Percentiles rank a stretch among this genome's conserved stretches.
These are phyloP conservation scores for Aspergillus chevalieri DNA, from an alignment of 2,329 filamentous ascomycete genomes.

Conservation along the genomic window DNA sequence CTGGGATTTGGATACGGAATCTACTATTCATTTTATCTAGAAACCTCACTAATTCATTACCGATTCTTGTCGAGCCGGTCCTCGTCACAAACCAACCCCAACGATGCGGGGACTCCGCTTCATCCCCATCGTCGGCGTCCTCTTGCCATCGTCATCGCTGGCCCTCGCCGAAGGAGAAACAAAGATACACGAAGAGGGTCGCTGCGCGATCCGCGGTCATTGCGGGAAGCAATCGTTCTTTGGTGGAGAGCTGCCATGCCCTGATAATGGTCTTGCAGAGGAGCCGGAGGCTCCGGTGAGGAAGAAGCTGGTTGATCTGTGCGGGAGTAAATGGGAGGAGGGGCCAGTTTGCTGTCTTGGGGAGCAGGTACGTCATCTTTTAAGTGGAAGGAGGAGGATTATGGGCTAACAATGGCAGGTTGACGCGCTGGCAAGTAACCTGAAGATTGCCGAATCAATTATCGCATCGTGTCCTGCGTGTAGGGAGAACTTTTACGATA, in stretches of 20 bases:
- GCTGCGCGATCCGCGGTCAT: conserved; percentile 84
- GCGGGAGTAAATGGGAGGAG: conserved; percentile 78
- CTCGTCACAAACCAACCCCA: conserved; percentile 3
- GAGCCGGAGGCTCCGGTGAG: conserved; percentile 66
- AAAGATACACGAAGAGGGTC: conserved; percentile 70
- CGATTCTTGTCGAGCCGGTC: not conserved
- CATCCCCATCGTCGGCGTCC: conserved; percentile 20
- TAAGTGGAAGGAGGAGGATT: not conserved
- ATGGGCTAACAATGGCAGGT: conserved; percentile 49
- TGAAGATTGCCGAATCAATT: conserved; percentile 80
- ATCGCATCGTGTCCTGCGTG: conserved; percentile 93
- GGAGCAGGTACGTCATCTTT: conserved; percentile 55
- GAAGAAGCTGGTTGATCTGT: conserved; percentile 74
- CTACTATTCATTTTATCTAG: not conserved
- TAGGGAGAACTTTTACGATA: conserved; percentile 96
- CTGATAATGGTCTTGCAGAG: conserved; percentile 78
- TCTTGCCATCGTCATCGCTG: conserved; percentile 17
- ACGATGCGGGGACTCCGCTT: conserved; percentile 28
- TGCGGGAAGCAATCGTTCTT: conserved; percentile 91
- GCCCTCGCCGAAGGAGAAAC: conserved; percentile 30
- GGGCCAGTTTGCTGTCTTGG: conserved; percentile 78
- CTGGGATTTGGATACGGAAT: too few relatives aligned
- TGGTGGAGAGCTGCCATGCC: conserved; percentile 80
- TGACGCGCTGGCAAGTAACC: conserved; percentile 70
- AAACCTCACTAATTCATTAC: not conserved